A percentile compares a stretch with the other conserved stretches of the same genome.
Evolutionary conservation across 345 rosid genomes (phyloP).

Genomic region (Eutrema japonicum): DNA sequence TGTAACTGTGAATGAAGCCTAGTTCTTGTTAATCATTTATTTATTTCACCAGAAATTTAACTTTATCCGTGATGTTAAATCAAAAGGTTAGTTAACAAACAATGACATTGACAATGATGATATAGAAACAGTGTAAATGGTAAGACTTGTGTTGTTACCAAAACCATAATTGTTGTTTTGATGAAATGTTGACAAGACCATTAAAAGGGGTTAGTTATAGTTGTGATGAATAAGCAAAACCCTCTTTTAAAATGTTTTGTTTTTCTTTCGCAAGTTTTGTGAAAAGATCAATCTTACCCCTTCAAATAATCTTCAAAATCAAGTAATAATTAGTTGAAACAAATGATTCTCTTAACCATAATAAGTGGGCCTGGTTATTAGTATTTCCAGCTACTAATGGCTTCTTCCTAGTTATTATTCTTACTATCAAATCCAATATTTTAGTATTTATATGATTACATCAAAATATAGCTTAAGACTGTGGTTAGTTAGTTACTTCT

Average conservation of each 20-base stretch:
- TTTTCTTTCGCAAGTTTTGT: slow-evolving; percentile 7
- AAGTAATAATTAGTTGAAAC: slow-evolving; percentile 48
- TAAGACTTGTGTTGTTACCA: slow-evolving; percentile 19
- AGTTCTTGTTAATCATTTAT: slow-evolving; percentile 17
- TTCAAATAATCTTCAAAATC: slow-evolving; percentile 38
- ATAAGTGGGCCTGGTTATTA: slow-evolving; percentile 38
- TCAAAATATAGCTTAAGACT: neutral
- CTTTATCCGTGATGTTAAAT: slow-evolving; percentile 28
- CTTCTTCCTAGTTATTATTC: slow-evolving; percentile 13
- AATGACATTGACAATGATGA: slow-evolving; percentile 40
- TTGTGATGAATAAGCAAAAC: slow-evolving; percentile 44
- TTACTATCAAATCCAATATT: slow-evolving; percentile 8
- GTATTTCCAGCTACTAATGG: slow-evolving; percentile 33
- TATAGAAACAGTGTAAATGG: slow-evolving; percentile 11
- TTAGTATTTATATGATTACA: neutral
- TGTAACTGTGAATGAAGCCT: slow-evolving; percentile 9
- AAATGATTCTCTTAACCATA: slow-evolving; percentile 47
- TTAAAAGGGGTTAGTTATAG: slow-evolving; percentile 33
- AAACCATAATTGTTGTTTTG: slow-evolving; percentile 36
- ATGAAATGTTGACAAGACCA: slow-evolving; percentile 37
- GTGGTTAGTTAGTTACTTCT: slow-evolving; percentile 15
- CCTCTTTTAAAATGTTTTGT: neutral
- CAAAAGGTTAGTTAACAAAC: slow-evolving; percentile 41
- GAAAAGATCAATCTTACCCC: slow-evolving; percentile 36
- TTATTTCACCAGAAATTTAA: slow-evolving; percentile 34